Base-by-base conservation (phyloP, 2,329 filamentous ascomycete genomes). In the Metarhizium album region DNA sequence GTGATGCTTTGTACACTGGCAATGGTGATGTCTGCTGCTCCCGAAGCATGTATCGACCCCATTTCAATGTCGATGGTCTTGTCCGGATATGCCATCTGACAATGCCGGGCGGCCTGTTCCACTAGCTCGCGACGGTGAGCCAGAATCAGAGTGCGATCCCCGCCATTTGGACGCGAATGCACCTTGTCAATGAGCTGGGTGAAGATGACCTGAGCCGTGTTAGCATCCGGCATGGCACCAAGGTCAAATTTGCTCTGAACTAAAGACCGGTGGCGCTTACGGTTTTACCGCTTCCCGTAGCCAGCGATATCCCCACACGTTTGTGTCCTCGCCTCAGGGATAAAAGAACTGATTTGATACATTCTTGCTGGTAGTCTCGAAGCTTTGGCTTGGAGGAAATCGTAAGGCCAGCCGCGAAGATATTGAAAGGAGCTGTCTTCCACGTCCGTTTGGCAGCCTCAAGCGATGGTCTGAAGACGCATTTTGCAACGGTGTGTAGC, bases 81-180 rank as follows among this genome's bases (percentile, higher is more conserved):
- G 42, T 80, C 68, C 0, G 91, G 91, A 60, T 98, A 97, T 3
- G 87, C 81, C 54, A 77, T 76, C 42, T 74, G 76, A 65, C 93
- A 97, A 66, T 98, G 93, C 3, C 79, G 77, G 9, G 88, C 89
- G 3, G 93, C 93, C 70, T 98, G 93, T 63, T 97, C 89, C 27
- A 97, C 90, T 2, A 98, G 80, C 69, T 98, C 93, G 46, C 88
- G 83, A 27, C 93, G 83, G 67, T 98, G 93, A 16, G 90, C 93
- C 42, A 98, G 74, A 56, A 98, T 94, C 52, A 98, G 76, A 0
- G 91, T 95, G 63, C 89, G 88, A 1, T 80, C 84, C 53, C 70
- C 63, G 29, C 75, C 64, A 48, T 73, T 71, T 11, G 72, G 73
- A 35, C 57, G 54, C 5, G 83, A 68, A 48, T 73, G 67, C 47